Conservation (phyloP, 2,329 filamentous ascomycete species). For the Colletotrichum gigasporum region DNA sequence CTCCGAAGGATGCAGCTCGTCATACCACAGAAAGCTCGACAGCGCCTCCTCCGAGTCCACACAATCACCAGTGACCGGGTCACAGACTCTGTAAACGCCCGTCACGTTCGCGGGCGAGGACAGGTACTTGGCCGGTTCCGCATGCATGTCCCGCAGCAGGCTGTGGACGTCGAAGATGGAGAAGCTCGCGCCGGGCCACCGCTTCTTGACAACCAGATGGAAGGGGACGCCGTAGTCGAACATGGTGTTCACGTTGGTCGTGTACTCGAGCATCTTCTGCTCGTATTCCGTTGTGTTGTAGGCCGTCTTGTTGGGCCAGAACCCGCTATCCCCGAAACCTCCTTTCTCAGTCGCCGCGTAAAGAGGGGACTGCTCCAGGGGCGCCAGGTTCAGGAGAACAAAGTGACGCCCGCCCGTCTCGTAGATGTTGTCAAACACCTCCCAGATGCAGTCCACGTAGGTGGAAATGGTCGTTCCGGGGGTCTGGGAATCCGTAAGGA, state of each 20-base stretch:
- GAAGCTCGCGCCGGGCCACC: slow-evolving; percentile 68
- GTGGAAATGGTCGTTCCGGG: slow-evolving; percentile 67
- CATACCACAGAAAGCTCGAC: slow-evolving; percentile 76
- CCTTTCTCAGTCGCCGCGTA: slow-evolving; percentile 64
- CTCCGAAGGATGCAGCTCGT: slow-evolving; percentile 77
- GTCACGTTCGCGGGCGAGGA: slow-evolving; percentile 71
- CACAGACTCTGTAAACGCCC: slow-evolving; percentile 66
- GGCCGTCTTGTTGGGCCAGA: slow-evolving; percentile 55
- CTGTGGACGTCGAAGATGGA: slow-evolving; percentile 74
- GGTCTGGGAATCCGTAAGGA: slow-evolving; percentile 72
- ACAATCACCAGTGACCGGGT: slow-evolving; percentile 44
- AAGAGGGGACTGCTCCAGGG: slow-evolving; percentile 73
- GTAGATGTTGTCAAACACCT: slow-evolving; percentile 71
- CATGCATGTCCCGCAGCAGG: slow-evolving; percentile 72
- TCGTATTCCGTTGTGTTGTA: slow-evolving; percentile 59
- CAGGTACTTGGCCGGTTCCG: slow-evolving; percentile 68
- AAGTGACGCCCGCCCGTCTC: slow-evolving; percentile 74
- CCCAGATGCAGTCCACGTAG: slow-evolving; percentile 75
- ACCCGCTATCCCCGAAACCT: slow-evolving; percentile 51
- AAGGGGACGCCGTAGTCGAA: slow-evolving; percentile 60
- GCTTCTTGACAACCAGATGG: slow-evolving; percentile 50
- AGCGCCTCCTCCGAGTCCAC: slow-evolving; percentile 48
- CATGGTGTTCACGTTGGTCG: slow-evolving; percentile 57
- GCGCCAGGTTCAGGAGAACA: slow-evolving; percentile 75
- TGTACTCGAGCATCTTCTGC: slow-evolving; percentile 57